phyloP scores from a whole-genome alignment of 768 basidiomycete species.

The Boletus patriciae region DNA sequence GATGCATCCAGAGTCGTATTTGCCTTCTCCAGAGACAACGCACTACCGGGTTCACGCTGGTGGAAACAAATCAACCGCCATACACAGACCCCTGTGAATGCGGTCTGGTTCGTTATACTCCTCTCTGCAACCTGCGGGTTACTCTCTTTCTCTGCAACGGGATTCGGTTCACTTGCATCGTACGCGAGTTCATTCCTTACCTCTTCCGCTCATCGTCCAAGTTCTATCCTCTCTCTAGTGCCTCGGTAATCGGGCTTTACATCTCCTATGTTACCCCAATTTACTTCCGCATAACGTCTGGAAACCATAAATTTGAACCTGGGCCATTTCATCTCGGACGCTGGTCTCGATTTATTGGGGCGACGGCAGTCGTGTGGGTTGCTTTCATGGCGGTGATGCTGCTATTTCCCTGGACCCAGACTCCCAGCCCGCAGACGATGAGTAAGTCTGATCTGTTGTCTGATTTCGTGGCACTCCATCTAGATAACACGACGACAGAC shows the following conservation, averaged over 20 bases:
- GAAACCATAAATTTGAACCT: conserved; percentile 33
- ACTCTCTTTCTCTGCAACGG: conserved; percentile 35
- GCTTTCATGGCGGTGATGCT: conserved; percentile 36
- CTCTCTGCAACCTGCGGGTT: conserved; percentile 33
- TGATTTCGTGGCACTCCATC: neutral
- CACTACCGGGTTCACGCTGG: conserved; percentile 39
- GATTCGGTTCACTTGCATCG: conserved; percentile 38
- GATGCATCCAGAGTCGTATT: conserved; percentile 50
- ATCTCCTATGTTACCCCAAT: conserved; percentile 41
- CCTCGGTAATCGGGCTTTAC: conserved; percentile 37
- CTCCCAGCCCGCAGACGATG: conserved; percentile 28
- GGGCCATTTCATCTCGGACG: conserved; percentile 36
- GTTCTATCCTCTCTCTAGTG: conserved; percentile 10
- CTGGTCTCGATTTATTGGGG: conserved; percentile 33
- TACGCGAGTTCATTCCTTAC: conserved; percentile 10
- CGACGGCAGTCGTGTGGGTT: conserved; percentile 33
- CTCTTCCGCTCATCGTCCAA: neutral
- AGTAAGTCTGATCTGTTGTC: conserved; percentile 26
- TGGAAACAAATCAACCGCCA: conserved; percentile 36
- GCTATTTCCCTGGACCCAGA: conserved; percentile 33
- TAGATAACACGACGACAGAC: conserved; percentile 7
- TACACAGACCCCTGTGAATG: conserved; percentile 40
- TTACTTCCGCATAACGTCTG: conserved; percentile 37
- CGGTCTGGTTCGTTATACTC: conserved; percentile 41
- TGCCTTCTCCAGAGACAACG: conserved; percentile 42